These are phyloP conservation scores for Raffaelea ambrosiae DNA, from an alignment of 2,329 filamentous ascomycete species.

Conservation along the genomic window DNA sequence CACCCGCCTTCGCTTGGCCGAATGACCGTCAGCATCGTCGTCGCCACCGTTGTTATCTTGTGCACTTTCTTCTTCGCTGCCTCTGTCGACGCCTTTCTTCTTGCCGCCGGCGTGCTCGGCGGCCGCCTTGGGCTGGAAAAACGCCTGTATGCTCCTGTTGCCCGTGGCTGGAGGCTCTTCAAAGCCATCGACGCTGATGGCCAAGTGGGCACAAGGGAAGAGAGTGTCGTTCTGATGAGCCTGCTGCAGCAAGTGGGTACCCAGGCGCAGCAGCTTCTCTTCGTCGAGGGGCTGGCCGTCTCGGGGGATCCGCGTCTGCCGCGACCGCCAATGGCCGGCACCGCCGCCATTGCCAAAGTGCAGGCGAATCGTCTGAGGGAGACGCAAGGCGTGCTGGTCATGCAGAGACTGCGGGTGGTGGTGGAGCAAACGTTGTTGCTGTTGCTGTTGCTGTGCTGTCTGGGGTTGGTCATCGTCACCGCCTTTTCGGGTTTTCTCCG, in stretches of 20 bases:
- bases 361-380: conserved; percentile 77
- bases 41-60: not conserved
- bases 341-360: conserved; percentile 70
- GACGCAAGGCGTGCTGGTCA: conserved; percentile 74
- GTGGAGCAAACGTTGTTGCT: not conserved
- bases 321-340: conserved; percentile 50
- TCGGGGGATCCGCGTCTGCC: conserved; percentile 66
- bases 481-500: not conserved
- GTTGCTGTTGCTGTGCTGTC: not conserved
- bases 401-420: not conserved
- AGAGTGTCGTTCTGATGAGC: conserved; percentile 68
- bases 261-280: conserved; percentile 61
- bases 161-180: conserved; percentile 70
- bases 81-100: not conserved
- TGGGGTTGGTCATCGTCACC: not conserved
- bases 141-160: conserved; percentile 79
- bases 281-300: conserved; percentile 64
- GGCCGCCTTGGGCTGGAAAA: conserved; percentile 38
- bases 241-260: conserved; percentile 68
- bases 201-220: conserved; percentile 90
- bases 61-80: not conserved
- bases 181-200: conserved; percentile 82
- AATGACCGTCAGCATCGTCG: not conserved
- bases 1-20: conserved; percentile 8
- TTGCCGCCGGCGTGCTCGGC: not conserved